Percentiles rank a stretch among this genome's conserved stretches.
These are phyloP conservation scores for Sarocladiaceae sp. DNA, from an alignment of 2,329 filamentous ascomycete species.

Conservation along the genomic window DNA sequence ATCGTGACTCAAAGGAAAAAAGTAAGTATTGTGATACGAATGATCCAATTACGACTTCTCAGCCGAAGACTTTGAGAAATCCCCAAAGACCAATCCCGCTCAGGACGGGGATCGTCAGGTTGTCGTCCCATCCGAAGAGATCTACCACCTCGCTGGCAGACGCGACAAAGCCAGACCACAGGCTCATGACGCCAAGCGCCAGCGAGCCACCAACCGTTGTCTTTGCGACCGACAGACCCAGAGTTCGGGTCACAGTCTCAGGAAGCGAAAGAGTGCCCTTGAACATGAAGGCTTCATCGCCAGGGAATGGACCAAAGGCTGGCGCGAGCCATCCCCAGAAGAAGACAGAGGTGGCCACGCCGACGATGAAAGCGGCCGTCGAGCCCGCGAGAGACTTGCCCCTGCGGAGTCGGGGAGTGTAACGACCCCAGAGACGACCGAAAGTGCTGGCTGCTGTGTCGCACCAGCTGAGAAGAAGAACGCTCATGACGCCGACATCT, in stretches of 20 bases:
- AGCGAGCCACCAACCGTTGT: constrained; percentile 60
- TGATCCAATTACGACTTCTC: constrained; percentile 16
- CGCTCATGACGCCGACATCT: constrained; percentile 82
- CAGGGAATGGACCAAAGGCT: constrained; percentile 56
- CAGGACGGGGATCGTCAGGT: constrained; percentile 89
- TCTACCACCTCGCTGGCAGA: constrained; percentile 87
- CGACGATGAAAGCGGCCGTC: constrained; percentile 73
- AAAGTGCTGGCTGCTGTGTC: constrained; percentile 96
- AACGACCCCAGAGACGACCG: constrained; percentile 79
- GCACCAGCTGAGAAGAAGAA: constrained; percentile 92
- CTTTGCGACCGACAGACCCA: constrained; percentile 53
- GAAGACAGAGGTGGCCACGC: constrained; percentile 71
- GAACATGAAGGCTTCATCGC: constrained; percentile 72
- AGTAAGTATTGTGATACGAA: constrained; percentile 10
- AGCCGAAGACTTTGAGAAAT: constrained; percentile 82
- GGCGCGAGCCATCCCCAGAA: constrained; percentile 89
- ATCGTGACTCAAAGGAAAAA: not conserved
- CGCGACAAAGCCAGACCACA: constrained; percentile 84
- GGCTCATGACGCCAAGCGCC: constrained; percentile 73
- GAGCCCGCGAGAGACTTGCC: constrained; percentile 92
- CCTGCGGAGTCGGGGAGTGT: constrained; percentile 76
- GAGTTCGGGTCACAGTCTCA: constrained; percentile 42
- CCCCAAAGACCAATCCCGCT: constrained; percentile 86
- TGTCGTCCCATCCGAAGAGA: constrained; percentile 92
- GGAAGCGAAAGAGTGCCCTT: constrained; percentile 70